Conservation (phyloP, 208 protist species). For the Trypanosomatidae sp. region DNA sequence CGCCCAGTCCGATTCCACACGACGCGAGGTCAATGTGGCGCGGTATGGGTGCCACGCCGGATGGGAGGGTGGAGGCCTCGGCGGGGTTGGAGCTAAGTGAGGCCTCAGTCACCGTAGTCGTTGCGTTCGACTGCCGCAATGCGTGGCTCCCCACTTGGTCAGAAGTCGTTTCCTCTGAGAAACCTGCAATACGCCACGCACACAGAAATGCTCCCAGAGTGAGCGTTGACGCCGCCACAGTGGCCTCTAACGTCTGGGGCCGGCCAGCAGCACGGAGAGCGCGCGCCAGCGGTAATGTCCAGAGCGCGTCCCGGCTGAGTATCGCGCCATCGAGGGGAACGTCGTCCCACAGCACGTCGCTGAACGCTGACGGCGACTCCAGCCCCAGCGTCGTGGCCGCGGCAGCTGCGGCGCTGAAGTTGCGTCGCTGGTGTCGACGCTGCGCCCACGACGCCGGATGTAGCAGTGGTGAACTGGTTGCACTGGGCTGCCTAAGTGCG, state of each 20-base stretch:
- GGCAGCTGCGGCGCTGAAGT: neutral
- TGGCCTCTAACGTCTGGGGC: slow-evolving; percentile 28
- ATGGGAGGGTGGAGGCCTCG: neutral
- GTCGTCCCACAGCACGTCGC: slow-evolving; percentile 10
- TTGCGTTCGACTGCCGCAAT: neutral
- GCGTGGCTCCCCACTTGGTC: neutral
- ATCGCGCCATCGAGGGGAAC: slow-evolving; percentile 3
- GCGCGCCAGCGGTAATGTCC: slow-evolving; percentile 22
- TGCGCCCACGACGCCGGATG: neutral
- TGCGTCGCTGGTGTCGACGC: slow-evolving; percentile 1
- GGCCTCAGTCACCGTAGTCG: neutral
- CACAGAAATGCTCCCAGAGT: slow-evolving; percentile 67
- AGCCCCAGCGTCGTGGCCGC: neutral
- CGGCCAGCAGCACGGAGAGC: slow-evolving; percentile 18
- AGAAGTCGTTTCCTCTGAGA: neutral
- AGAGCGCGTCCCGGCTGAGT: slow-evolving; percentile 17
- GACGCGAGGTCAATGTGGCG: neutral
- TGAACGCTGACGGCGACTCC: slow-evolving; percentile 3
- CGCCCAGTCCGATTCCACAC: neutral
- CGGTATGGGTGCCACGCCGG: neutral
- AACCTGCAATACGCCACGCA: slow-evolving; percentile 41
- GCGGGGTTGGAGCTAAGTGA: neutral
- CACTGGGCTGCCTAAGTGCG: slow-evolving; percentile 11
- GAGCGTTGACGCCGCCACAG: slow-evolving; percentile 50
- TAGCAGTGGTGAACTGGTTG: neutral